Conservation (phyloP, 352 stramenopile species). For the Phytophthora syringae region DNA sequence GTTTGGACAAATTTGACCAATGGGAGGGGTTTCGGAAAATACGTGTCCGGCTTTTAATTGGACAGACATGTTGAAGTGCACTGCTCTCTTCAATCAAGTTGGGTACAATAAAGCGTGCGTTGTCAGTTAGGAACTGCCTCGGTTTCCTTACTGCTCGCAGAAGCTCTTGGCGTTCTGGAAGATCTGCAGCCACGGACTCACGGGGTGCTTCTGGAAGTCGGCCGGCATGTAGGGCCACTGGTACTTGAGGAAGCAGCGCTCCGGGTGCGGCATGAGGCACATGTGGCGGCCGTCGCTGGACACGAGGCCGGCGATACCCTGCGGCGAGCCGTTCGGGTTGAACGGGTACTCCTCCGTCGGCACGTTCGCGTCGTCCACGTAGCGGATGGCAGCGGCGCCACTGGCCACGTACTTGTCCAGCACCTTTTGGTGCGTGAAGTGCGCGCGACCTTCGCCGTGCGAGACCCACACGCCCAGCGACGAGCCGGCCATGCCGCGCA, state of each 20-base stretch:
- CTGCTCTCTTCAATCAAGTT: no score
- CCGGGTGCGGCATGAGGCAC: slow-evolving; percentile 99
- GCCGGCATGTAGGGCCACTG: slow-evolving; percentile 97
- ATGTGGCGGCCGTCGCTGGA: slow-evolving; percentile 97
- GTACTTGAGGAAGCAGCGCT: slow-evolving; percentile 97
- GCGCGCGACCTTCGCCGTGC: slow-evolving; percentile 90
- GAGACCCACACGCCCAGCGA: slow-evolving; percentile 99
- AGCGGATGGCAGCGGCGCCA: slow-evolving; percentile 95
- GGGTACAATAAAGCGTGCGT: slow-evolving; percentile 26
- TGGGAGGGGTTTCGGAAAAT: background rate
- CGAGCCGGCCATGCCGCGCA: slow-evolving; percentile 98
- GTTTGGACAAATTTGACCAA: slow-evolving; percentile 3
- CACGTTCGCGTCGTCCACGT: slow-evolving; percentile 96
- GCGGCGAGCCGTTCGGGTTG: slow-evolving; percentile 98
- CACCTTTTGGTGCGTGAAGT: slow-evolving; percentile 95
- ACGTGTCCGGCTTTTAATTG: background rate
- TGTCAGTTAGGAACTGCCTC: no score
- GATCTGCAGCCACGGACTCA: slow-evolving; percentile 97
- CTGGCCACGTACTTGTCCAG: slow-evolving; percentile 90
- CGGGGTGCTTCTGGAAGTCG: slow-evolving; percentile 79
- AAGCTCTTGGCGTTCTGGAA: slow-evolving; percentile 99
- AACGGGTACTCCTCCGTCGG: slow-evolving; percentile 98
- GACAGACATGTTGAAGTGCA: no score
- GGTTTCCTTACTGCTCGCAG: slow-evolving; percentile 93
- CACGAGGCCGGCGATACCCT: slow-evolving; percentile 97